Evolutionary conservation across 305 asterid genomes (phyloP).

Genomic region (Solanum hybrid): DNA sequence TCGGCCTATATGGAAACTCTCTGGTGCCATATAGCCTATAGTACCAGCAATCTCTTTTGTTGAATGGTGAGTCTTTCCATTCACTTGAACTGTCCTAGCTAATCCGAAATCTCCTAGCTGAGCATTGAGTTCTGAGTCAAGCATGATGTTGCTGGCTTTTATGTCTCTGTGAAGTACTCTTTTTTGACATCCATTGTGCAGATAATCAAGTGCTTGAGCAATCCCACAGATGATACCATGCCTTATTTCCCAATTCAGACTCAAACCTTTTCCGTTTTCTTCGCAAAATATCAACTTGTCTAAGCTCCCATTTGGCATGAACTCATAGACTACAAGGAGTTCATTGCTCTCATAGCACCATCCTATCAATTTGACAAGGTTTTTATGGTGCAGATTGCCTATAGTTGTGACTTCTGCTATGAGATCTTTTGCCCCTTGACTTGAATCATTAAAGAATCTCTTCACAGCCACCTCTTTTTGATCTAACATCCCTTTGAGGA

Average conservation of each 20-base stretch:
- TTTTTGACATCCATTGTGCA: constrained; percentile 12
- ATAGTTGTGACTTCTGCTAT: constrained; percentile 18
- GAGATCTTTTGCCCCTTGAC: constrained; percentile 4
- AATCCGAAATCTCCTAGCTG: constrained; percentile 6
- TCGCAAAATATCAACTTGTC: background rate
- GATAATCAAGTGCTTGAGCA: constrained; percentile 15
- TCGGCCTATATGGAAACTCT: constrained; percentile 8
- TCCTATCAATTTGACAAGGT: constrained; percentile 10
- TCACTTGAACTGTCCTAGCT: constrained; percentile 7
- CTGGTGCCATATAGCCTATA: constrained; percentile 14
- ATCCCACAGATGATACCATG: background rate
- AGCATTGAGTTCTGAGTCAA: constrained; percentile 10
- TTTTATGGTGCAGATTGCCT: constrained; percentile 11
- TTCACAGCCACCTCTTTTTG: constrained; percentile 8
- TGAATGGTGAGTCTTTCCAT: constrained; percentile 9
- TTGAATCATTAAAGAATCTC: constrained; percentile 3
- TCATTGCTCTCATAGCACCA: constrained; percentile 12
- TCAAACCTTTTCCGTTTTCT: background rate
- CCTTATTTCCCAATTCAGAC: constrained; percentile 5
- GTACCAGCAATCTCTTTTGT: constrained; percentile 17
- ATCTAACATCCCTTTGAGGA: constrained; percentile 2
- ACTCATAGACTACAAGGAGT: constrained; percentile 9
- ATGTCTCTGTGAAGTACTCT: constrained; percentile 11
- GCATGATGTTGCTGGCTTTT: constrained; percentile 13
- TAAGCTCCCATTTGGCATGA: constrained; percentile 15